These are phyloP conservation scores for Tremella mesenterica DNA, from an alignment of 768 basidiomycete genomes.

Conservation along the genomic window DNA sequence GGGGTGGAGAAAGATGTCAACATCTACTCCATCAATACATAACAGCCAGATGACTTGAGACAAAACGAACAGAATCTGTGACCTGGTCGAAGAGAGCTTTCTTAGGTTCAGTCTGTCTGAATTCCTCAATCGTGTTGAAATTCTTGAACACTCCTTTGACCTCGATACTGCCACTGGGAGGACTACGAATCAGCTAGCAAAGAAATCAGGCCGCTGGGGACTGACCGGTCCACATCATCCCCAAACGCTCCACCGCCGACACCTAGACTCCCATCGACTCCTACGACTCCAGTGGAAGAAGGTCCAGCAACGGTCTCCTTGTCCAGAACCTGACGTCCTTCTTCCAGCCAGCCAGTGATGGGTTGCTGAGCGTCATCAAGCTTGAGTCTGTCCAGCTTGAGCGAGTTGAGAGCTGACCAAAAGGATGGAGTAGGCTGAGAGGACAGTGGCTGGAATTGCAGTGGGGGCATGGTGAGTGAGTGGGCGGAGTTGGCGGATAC, in stretches of 20 bases:
- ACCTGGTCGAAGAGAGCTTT: conserved; percentile 68
- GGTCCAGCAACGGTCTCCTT: conserved; percentile 49
- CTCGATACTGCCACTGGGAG: conserved; percentile 19
- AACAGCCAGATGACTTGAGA: background rate
- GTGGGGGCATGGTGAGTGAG: conserved; percentile 42
- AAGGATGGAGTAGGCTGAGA: conserved; percentile 82
- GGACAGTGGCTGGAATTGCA: conserved; percentile 83
- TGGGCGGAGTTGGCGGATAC: too few relatives aligned
- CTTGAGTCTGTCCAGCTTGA: conserved; percentile 85
- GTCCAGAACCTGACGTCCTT: conserved; percentile 65
- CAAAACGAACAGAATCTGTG: conserved; percentile 56
- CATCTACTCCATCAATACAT: conserved; percentile 19
- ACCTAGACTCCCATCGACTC: conserved; percentile 50
- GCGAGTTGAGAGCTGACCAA: conserved; percentile 78
- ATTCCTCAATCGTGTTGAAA: conserved; percentile 95
- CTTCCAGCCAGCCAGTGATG: conserved; percentile 59
- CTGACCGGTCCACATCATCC: conserved; percentile 27
- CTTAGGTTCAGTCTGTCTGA: conserved; percentile 74
- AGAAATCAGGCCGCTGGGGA: background rate
- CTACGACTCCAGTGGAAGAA: conserved; percentile 51
- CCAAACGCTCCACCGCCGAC: conserved; percentile 40
- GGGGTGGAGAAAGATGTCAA: conserved; percentile 22
- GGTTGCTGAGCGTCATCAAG: conserved; percentile 65
- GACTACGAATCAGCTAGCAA: conserved; percentile 7
- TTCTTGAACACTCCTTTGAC: conserved; percentile 73